Percentiles rank a stretch among this genome's conserved stretches.
Evolutionary conservation across 1,284 basidiomycete genomes (phyloP).

Genomic region (Leccinum fallax): DNA sequence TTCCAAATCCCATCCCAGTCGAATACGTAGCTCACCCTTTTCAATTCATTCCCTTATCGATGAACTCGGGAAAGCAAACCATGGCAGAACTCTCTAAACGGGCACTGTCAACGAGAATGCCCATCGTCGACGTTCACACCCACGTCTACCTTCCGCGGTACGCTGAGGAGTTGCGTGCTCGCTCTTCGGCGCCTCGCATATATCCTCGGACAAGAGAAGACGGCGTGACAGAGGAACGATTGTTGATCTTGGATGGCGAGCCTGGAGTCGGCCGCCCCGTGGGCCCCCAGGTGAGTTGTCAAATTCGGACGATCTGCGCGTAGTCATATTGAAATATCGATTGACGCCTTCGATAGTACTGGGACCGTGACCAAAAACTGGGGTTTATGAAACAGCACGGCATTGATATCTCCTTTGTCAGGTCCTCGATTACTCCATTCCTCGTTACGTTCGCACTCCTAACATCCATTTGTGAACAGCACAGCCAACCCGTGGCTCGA

Average conservation of each 20-base stretch:
- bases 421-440: slow-evolving; percentile 34
- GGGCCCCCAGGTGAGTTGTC: slow-evolving; percentile 52
- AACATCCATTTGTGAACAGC: slow-evolving; percentile 37
- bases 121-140: slow-evolving; percentile 78
- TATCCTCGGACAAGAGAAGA: slow-evolving; percentile 50
- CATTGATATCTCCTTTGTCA: slow-evolving; percentile 61
- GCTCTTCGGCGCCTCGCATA: slow-evolving; percentile 67
- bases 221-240: slow-evolving; percentile 57
- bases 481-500: slow-evolving; percentile 90
- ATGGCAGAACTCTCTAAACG: slow-evolving; percentile 29
- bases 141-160: slow-evolving; percentile 83
- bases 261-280: slow-evolving; percentile 73
- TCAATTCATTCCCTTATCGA: slow-evolving; percentile 27
- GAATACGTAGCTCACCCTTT: slow-evolving; percentile 13
- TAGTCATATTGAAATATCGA: neutral
- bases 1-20: slow-evolving; percentile 17
- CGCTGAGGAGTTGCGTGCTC: slow-evolving; percentile 61
- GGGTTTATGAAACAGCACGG: slow-evolving; percentile 64
- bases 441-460: slow-evolving; percentile 10
- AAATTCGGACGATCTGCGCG: neutral
- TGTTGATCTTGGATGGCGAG: slow-evolving; percentile 77
- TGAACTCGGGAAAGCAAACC: slow-evolving; percentile 27
- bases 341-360: slow-evolving; percentile 61
- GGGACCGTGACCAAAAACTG: slow-evolving; percentile 74
- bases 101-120: slow-evolving; percentile 23